phyloP scores from a whole-genome alignment of 257 asterid genomes.

The Primulina tabacum region DNA sequence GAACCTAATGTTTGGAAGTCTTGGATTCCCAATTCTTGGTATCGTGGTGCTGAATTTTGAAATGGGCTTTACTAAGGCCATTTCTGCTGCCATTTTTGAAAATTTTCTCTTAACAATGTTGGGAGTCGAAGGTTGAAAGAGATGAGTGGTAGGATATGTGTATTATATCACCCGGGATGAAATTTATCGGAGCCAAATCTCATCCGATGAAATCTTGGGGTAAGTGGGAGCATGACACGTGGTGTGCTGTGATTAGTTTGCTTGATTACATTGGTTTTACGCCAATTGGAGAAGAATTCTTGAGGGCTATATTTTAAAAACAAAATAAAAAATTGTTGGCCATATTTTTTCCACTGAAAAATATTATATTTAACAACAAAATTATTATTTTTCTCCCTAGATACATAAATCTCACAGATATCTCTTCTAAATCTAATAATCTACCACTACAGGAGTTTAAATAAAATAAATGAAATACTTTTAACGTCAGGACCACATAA shows the following conservation, averaged over 20 bases:
- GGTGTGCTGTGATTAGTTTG: slow-evolving; percentile 37
- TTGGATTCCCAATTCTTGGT: slow-evolving; percentile 31
- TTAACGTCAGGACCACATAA: background rate
- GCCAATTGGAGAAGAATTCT: slow-evolving; percentile 9
- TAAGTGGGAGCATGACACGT: slow-evolving; percentile 48
- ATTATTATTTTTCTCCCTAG: too few species aligned
- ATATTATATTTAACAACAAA: too few species aligned
- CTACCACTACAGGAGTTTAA: background rate
- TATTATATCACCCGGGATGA: slow-evolving; percentile 27
- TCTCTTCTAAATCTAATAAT: too few species aligned
- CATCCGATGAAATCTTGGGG: slow-evolving; percentile 65
- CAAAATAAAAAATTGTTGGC: slow-evolving; percentile 25
- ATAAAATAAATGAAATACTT: too few species aligned
- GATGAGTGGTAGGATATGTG: slow-evolving; percentile 8
- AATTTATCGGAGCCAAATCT: slow-evolving; percentile 39
- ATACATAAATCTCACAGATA: too few species aligned
- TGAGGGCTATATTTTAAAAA: slow-evolving; percentile 23
- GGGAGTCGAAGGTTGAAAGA: background rate
- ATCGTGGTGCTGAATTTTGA: slow-evolving; percentile 43
- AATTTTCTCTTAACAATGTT: too few species aligned
- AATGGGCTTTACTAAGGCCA: slow-evolving; percentile 73
- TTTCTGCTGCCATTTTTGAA: slow-evolving; percentile 54
- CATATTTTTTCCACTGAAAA: slow-evolving; percentile 18
- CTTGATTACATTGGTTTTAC: slow-evolving; percentile 33
- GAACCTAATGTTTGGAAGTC: slow-evolving; percentile 18